Percentiles rank a stretch among this genome's conserved stretches.
Evolutionary conservation across 805 yeast species (phyloP).

Genomic region (Metschnikowia hibisci): DNA sequence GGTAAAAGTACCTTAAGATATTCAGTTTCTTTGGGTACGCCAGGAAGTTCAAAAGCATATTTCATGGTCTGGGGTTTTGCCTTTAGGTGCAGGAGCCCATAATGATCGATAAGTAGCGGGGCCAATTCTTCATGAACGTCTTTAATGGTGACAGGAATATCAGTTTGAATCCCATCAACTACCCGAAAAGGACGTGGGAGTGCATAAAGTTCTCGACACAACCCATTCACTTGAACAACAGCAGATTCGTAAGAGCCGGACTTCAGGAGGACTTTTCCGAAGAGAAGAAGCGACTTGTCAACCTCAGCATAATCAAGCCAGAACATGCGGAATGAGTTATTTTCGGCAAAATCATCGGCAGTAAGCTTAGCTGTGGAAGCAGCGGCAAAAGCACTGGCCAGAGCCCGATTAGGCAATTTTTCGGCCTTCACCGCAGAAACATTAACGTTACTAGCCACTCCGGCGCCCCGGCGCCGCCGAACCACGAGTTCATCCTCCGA

Average conservation of each 20-base stretch:
- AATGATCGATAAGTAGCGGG: constrained; percentile 59
- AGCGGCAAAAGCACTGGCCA: constrained; percentile 17
- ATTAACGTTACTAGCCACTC: constrained; percentile 40
- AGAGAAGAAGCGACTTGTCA: constrained; percentile 62
- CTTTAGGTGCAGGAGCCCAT: constrained; percentile 57
- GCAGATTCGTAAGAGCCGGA: constrained; percentile 64
- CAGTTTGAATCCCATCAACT: constrained; percentile 39
- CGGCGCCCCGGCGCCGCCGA: constrained; percentile 48
- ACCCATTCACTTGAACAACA: constrained; percentile 68
- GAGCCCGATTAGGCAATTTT: constrained; percentile 21
- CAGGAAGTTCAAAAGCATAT: constrained; percentile 85
- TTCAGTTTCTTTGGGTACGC: constrained; percentile 72
- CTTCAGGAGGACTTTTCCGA: constrained; percentile 70
- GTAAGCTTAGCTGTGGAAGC: constrained; percentile 35
- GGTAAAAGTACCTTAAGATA: constrained; percentile 80
- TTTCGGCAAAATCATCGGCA: constrained; percentile 12
- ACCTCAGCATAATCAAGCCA: constrained; percentile 90
- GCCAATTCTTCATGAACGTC: constrained; percentile 79
- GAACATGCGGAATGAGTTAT: constrained; percentile 61
- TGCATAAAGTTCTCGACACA: constrained; percentile 70
- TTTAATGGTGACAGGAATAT: constrained; percentile 42
- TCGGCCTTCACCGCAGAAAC: constrained; percentile 36
- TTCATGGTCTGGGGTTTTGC: constrained; percentile 71
- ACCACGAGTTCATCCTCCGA: constrained; percentile 56
- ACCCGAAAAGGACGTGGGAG: constrained; percentile 57